Conservation (phyloP, 2,329 filamentous ascomycete genomes). For the Byssochlamys sp. region DNA sequence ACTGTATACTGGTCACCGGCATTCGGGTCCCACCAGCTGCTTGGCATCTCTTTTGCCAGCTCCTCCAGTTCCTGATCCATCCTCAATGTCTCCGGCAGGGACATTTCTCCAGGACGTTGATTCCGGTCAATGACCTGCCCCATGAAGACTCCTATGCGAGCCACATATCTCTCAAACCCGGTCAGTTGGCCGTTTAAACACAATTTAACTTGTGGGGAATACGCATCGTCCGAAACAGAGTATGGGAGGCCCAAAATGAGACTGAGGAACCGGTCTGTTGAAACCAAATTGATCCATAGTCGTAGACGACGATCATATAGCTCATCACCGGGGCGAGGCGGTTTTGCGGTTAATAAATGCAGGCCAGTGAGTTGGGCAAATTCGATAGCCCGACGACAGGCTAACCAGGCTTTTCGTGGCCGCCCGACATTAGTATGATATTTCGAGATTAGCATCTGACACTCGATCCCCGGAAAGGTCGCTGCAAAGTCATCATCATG, state of each 20-base stretch:
- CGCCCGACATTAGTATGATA: slow-evolving; percentile 47
- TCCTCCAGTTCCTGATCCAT: slow-evolving; percentile 35
- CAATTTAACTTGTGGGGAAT: slow-evolving; percentile 19
- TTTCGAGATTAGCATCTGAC: slow-evolving; percentile 42
- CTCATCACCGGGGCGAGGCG: slow-evolving; percentile 14
- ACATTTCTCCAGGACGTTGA: slow-evolving; percentile 24
- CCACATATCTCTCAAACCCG: slow-evolving; percentile 19
- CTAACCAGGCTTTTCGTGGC: slow-evolving; percentile 47
- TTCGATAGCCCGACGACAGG: slow-evolving; percentile 42
- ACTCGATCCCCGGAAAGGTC: slow-evolving; percentile 46
- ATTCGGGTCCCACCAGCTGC: slow-evolving; percentile 20
- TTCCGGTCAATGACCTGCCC: slow-evolving; percentile 36
- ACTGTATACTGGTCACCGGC: slow-evolving; percentile 10
- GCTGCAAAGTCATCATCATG: slow-evolving; percentile 42
- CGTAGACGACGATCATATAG: slow-evolving; percentile 23
- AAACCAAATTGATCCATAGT: slow-evolving; percentile 34
- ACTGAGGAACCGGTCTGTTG: slow-evolving; percentile 43
- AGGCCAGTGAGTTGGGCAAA: slow-evolving; percentile 45
- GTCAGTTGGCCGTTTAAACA: slow-evolving; percentile 10
- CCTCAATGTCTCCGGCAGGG: slow-evolving; percentile 30
- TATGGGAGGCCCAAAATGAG: slow-evolving; percentile 47
- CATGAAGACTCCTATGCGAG: slow-evolving; percentile 24
- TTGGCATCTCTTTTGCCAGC: slow-evolving; percentile 20
- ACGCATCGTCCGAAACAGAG: slow-evolving; percentile 24
- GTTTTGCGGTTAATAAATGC: slow-evolving; percentile 27